Percentiles rank a stretch among this genome's conserved stretches.
These are phyloP conservation scores for Gracilaria caudata DNA, from an alignment of 23 red algal genomes.

Conservation along the genomic window DNA sequence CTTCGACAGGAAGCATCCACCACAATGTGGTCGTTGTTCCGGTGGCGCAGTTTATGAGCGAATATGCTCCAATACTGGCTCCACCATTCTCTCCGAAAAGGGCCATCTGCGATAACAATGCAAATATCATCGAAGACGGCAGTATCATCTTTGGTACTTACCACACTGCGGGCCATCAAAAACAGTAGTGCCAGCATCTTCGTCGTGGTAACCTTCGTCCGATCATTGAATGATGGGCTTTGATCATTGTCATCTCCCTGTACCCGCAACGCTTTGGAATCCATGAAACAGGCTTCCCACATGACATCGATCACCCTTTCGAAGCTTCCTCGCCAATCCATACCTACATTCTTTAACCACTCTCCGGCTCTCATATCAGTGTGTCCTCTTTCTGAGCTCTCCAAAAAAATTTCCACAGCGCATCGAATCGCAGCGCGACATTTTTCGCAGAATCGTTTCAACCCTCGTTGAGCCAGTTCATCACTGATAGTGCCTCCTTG, in stretches of 20 bases:
- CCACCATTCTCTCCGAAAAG: slow-evolving; percentile 24
- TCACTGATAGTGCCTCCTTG: slow-evolving; percentile 44
- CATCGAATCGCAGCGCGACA: slow-evolving; percentile 19
- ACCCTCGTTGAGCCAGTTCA: not conserved
- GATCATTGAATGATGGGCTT: slow-evolving; percentile 9
- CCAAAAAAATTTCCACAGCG: slow-evolving; percentile 50
- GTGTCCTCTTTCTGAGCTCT: slow-evolving; percentile 36
- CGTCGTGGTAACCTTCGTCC: slow-evolving; percentile 32
- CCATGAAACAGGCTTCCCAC: slow-evolving; percentile 55
- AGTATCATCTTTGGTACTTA: not conserved
- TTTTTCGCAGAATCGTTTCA: slow-evolving; percentile 21
- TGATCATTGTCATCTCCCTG: not conserved
- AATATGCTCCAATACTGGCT: slow-evolving; percentile 21
- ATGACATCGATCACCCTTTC: slow-evolving; percentile 49
- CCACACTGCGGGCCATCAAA: slow-evolving; percentile 17
- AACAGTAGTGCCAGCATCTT: slow-evolving; percentile 60
- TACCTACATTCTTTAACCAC: slow-evolving; percentile 52
- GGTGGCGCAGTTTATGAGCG: not conserved
- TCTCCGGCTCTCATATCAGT: slow-evolving; percentile 23
- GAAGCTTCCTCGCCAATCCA: slow-evolving; percentile 37
- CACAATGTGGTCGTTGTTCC: not conserved
- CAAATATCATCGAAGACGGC: not conserved
- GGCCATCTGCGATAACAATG: slow-evolving; percentile 18
- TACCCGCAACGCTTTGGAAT: slow-evolving; percentile 1
- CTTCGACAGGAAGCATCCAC: not conserved